Conservation (phyloP, 352 stramenopile genomes). For the Blastocystis sp. region DNA sequence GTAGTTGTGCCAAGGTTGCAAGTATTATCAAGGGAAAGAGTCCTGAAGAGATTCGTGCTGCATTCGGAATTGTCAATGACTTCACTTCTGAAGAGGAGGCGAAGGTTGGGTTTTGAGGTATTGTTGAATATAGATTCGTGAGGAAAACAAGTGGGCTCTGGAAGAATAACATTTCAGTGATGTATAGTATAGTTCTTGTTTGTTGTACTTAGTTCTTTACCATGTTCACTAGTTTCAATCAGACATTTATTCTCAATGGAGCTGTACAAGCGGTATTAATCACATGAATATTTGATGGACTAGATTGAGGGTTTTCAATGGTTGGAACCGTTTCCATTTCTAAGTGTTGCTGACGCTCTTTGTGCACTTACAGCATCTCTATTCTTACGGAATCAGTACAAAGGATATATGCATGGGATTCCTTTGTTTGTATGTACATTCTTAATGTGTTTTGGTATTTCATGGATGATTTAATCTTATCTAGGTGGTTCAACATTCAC, state of each 20-base stretch:
- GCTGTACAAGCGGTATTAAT: neutral
- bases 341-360: constrained; percentile 6
- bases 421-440: neutral
- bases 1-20: constrained; percentile 78
- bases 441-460: constrained; percentile 22
- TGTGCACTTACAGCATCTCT: neutral
- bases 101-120: constrained; percentile 73
- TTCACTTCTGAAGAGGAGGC: constrained; percentile 98
- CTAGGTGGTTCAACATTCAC: constrained; percentile 23
- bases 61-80: constrained; percentile 99
- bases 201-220: neutral
- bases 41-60: constrained; percentile 95
- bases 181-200: neutral
- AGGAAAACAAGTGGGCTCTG: constrained; percentile 99
- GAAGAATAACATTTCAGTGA: constrained; percentile 72
- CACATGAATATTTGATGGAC: neutral
- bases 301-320: constrained; percentile 30
- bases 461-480: neutral
- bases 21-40: constrained; percentile 88
- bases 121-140: constrained; percentile 68
- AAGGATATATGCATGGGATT: neutral
- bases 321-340: neutral
- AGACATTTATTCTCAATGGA: neutral
- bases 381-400: neutral
- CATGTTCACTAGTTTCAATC: neutral